Conservation (phyloP, 2,329 filamentous ascomycete species). For the Colletotrichum lentis region DNA sequence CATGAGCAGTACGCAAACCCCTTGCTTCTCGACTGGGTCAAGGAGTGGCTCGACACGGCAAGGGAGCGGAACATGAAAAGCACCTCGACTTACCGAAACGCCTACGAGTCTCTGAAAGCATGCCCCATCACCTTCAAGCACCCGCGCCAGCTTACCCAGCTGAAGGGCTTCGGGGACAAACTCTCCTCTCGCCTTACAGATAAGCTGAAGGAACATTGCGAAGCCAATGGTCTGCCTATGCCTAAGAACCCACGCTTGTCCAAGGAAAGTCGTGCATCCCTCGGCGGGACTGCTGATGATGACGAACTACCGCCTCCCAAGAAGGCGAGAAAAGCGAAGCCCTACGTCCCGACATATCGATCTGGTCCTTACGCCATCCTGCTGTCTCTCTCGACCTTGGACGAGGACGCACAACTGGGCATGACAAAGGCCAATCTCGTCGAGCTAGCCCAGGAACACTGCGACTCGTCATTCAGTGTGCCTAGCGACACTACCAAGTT, state of each 20-base stretch:
- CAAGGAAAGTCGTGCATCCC: conserved; percentile 44
- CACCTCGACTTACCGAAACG: conserved; percentile 75
- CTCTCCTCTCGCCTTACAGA: conserved; percentile 75
- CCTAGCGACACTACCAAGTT: conserved; percentile 73
- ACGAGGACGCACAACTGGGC: conserved; percentile 62
- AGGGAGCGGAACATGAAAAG: conserved; percentile 75
- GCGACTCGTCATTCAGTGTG: conserved; percentile 75
- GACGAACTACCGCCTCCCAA: conserved; percentile 58
- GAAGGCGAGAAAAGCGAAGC: conserved; percentile 66
- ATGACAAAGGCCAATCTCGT: conserved; percentile 75
- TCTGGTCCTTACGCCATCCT: conserved; percentile 79
- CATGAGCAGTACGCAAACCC: conserved; percentile 69
- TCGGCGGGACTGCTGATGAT: conserved; percentile 48
- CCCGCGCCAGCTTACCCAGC: conserved; percentile 74
- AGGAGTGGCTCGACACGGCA: conserved; percentile 78
- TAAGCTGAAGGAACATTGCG: conserved; percentile 66
- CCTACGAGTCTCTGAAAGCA: conserved; percentile 78
- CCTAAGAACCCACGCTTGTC: conserved; percentile 63
- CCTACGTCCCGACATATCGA: conserved; percentile 76
- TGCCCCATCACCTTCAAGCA: conserved; percentile 77
- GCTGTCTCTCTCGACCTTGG: conserved; percentile 68
- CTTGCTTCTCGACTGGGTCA: conserved; percentile 75
- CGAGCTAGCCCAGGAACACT: conserved; percentile 73
- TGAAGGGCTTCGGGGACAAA: conserved; percentile 78
- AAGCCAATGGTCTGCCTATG: conserved; percentile 72